A percentile compares a stretch with the other conserved stretches of the same genome.
phyloP scores from a whole-genome alignment of 2,329 filamentous ascomycete genomes.

The Colletotrichum destructivum region DNA sequence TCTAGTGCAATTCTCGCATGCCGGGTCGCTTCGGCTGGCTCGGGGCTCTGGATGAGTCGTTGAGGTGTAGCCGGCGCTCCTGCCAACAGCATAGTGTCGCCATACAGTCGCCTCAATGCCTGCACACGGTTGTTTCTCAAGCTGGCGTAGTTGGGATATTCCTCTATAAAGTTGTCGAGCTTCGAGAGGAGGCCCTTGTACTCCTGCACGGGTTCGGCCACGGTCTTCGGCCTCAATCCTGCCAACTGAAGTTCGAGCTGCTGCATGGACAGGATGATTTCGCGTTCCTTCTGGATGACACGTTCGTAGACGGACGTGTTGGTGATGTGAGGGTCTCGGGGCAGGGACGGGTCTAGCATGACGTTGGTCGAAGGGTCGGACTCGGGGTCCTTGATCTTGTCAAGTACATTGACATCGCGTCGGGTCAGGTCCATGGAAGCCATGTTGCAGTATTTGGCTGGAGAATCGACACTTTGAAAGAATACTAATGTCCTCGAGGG shows the following conservation, averaged over 20 bases:
- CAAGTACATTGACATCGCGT: conserved; percentile 74
- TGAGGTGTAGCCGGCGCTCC: conserved; percentile 54
- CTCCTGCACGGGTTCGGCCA: conserved; percentile 57
- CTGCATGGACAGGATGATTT: conserved; percentile 70
- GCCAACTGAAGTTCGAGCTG: conserved; percentile 68
- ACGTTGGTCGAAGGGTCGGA: conserved; percentile 69
- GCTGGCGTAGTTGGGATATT: conserved; percentile 78
- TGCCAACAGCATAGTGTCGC: conserved; percentile 69
- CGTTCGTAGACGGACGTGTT: conserved; percentile 66
- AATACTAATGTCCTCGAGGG: not conserved
- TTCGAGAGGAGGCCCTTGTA: conserved; percentile 64
- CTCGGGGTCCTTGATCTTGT: conserved; percentile 78
- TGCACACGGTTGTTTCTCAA: conserved; percentile 84
- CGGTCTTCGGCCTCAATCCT: conserved; percentile 55
- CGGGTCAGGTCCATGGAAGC: conserved; percentile 65
- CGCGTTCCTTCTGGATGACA: conserved; percentile 65
- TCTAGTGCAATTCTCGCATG: conserved; percentile 60
- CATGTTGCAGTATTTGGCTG: conserved; percentile 55
- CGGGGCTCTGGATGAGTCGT: conserved; percentile 59
- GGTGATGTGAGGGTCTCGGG: conserved; percentile 71
- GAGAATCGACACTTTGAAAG: conserved; percentile 8
- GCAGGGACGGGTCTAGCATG: conserved; percentile 68
- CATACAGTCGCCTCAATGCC: conserved; percentile 73
- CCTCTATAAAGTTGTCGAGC: conserved; percentile 70
- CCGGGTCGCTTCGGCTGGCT: conserved; percentile 54